Conservation (phyloP, 2,329 filamentous ascomycete species). For the Ceratocystis harringtonii region DNA sequence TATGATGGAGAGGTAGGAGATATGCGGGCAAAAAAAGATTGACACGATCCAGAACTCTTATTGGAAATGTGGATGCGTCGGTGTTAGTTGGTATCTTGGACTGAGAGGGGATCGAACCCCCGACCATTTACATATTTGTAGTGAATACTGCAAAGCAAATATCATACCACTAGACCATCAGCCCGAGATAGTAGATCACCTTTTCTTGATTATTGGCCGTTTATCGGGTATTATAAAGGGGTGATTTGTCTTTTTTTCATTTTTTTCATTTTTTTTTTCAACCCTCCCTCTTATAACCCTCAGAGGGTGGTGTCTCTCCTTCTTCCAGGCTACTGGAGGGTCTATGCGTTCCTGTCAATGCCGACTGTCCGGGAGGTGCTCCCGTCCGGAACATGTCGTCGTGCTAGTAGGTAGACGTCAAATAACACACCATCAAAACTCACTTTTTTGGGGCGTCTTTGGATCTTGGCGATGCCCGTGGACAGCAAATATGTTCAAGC, state of each 20-base stretch:
- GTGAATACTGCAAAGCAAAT: conserved; percentile 18
- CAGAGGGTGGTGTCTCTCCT: too few relatives aligned
- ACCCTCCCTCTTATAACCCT: too few relatives aligned
- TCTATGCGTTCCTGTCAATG: too few relatives aligned
- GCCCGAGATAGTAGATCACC: conserved; percentile 8
- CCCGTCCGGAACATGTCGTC: too few relatives aligned
- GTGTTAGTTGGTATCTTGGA: conserved; percentile 1
- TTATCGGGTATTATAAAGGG: background rate
- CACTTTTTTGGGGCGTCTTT: too few relatives aligned
- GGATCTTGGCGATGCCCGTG: too few relatives aligned
- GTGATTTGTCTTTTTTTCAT: background rate
- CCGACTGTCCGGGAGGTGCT: too few relatives aligned
- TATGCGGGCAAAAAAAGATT: background rate
- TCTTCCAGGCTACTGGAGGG: too few relatives aligned
- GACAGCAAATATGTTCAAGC: too few relatives aligned
- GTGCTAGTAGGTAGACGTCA: too few relatives aligned
- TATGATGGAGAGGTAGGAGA: background rate
- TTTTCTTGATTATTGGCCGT: background rate
- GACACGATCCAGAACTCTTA: background rate
- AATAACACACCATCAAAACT: too few relatives aligned
- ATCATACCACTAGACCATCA: conserved; percentile 19
- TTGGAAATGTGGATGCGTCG: too few relatives aligned
- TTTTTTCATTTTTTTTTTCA: background rate
- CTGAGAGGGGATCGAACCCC: conserved; percentile 18
- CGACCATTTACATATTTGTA: conserved; percentile 18